A percentile compares a stretch with the other conserved stretches of the same genome.
Evolutionary conservation across 768 basidiomycete genomes (phyloP).

Genomic region (Sarcodon aspratus): DNA sequence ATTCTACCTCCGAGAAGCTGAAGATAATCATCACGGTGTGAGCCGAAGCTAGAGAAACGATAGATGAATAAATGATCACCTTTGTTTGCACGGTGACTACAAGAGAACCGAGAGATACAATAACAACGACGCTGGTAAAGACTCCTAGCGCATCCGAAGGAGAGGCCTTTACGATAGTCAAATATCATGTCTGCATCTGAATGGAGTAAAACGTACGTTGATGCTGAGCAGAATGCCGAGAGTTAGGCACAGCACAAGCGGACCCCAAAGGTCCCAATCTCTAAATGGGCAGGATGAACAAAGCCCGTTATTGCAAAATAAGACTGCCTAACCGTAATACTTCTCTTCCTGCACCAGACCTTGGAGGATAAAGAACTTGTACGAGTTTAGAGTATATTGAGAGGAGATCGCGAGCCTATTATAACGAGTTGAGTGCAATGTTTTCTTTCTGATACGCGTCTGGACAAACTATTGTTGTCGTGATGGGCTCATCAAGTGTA

Average conservation of each 20-base stretch:
- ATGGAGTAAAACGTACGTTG: conserved; percentile 37
- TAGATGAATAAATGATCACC: conserved; percentile 25
- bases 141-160: conserved; percentile 72
- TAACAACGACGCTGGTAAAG: conserved; percentile 90
- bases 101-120: conserved; percentile 84
- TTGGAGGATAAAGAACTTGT: conserved; percentile 83
- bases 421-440: neutral
- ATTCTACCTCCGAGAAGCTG: conserved; percentile 77
- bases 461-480: conserved; percentile 72
- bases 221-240: conserved; percentile 80
- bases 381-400: conserved; percentile 90
- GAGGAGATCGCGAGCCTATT: conserved; percentile 72
- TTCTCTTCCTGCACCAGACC: conserved; percentile 62
- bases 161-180: conserved; percentile 48
- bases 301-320: conserved; percentile 1
- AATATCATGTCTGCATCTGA: neutral
- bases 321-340: conserved; percentile 50
- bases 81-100: conserved; percentile 95
- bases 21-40: neutral
- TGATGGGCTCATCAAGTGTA: conserved; percentile 88
- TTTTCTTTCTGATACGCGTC: too few species aligned
- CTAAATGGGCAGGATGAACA: conserved; percentile 24
- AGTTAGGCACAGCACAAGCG: conserved; percentile 69
- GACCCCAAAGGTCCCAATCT: conserved; percentile 99
- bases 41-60: neutral